These are phyloP conservation scores for Lolium perenne DNA, from an alignment of 176 grass and related monocot genomes.

Conservation along the genomic window DNA sequence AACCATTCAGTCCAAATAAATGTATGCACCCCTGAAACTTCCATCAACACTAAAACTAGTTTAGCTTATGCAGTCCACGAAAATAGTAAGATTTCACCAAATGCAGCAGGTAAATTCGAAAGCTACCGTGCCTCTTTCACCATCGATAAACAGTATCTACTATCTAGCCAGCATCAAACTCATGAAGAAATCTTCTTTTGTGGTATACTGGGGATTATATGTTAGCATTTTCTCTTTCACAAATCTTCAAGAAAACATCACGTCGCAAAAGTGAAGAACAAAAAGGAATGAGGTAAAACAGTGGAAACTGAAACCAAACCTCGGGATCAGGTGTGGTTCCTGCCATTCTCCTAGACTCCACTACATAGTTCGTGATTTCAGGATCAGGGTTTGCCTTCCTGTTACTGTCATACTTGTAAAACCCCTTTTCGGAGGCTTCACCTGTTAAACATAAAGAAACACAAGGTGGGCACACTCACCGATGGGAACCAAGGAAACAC, in stretches of 20 bases:
- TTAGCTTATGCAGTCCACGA: slow-evolving; percentile 12
- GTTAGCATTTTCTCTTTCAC: background rate
- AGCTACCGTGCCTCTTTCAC: background rate
- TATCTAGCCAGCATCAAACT: background rate
- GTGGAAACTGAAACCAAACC: slow-evolving; percentile 42
- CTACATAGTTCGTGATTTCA: slow-evolving; percentile 58
- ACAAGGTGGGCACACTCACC: background rate
- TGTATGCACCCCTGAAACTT: background rate
- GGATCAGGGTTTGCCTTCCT: slow-evolving; percentile 57
- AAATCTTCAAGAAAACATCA: background rate
- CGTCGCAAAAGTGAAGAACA: background rate
- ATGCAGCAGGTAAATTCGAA: background rate
- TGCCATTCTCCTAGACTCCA: slow-evolving; percentile 56
- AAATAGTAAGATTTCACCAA: slow-evolving; percentile 9
- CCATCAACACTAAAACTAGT: background rate
- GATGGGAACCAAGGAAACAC: slow-evolving; percentile 3
- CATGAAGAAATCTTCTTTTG: background rate
- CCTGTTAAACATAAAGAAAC: slow-evolving; percentile 27
- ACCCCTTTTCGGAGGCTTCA: slow-evolving; percentile 62
- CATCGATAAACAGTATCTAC: background rate
- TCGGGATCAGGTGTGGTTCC: slow-evolving; percentile 48
- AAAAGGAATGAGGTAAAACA: background rate
- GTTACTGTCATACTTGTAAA: slow-evolving; percentile 75
- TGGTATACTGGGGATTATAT: background rate
- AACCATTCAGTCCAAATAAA: background rate